Evolutionary conservation across 129 eudicot species (phyloP).

Genomic region (Erigeron canadensis): DNA sequence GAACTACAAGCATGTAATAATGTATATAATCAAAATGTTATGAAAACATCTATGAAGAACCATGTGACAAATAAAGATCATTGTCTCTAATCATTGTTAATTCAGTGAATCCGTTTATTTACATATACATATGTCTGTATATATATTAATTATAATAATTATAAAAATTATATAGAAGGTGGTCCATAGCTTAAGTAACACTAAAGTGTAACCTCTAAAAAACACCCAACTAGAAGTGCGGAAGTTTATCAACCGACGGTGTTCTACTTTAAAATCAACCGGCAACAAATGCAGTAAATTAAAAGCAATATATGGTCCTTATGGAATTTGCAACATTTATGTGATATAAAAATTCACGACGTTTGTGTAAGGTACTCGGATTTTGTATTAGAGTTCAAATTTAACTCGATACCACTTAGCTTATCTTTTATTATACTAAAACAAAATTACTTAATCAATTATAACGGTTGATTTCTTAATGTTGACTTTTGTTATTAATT

Average conservation of each 20-base stretch:
- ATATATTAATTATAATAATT: not conserved
- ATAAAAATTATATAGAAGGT: not conserved
- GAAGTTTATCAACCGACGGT: not conserved
- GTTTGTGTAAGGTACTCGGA: no score
- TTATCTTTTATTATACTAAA: no score
- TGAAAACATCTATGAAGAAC: conserved; percentile 51
- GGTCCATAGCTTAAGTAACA: conserved; percentile 23
- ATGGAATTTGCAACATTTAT: not conserved
- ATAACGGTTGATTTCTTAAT: no score
- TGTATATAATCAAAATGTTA: conserved; percentile 27
- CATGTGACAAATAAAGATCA: conserved; percentile 60
- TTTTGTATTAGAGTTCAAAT: no score
- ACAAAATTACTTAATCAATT: no score
- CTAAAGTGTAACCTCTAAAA: not conserved
- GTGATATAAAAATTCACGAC: no score
- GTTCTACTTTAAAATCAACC: conserved; percentile 5
- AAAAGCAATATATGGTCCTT: not conserved
- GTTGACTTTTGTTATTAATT: no score
- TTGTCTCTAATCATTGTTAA: conserved; percentile 47
- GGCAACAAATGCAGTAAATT: not conserved
- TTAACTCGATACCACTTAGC: no score
- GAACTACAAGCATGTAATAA: conserved; percentile 29
- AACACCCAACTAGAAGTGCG: not conserved
- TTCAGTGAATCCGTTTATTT: conserved; percentile 32
- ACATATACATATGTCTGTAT: conserved; percentile 10